Base-by-base conservation (phyloP, 352 stramenopile genomes). In the Pythium brachiatum region DNA sequence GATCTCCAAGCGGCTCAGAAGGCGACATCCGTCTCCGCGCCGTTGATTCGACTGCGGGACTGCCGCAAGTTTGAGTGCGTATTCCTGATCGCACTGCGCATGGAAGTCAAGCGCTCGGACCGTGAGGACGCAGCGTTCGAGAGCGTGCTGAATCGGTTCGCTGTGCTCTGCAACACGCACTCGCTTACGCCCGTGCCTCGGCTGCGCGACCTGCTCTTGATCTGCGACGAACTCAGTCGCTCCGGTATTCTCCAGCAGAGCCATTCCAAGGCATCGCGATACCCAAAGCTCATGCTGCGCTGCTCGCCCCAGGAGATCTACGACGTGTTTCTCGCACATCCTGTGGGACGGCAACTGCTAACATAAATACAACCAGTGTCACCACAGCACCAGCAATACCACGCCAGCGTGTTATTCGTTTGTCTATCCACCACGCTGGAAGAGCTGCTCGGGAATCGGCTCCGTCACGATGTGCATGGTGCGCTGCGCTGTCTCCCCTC, bases 31-130 rank as follows among this genome's bases (percentile, higher is more conserved):
- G 64, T 85, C 23, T 90, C 78, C 1, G 78, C 78, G 16, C 77
- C 78, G 23, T 69, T 86, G 57, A 75, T 73, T 29, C 77, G 81
- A 18, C 68, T 91, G 32, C 66, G 68, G 9, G 71, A 74, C 23
- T 87, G 76, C 51, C 86, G 79, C 52, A 87, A 87, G 48, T 89
- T 91, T 55, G 81, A 91, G 61, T 89, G 79, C 51, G 78, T 85
- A 16, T 88, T 91, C 46, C 64, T 91, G 6, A 67, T 91, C 32
- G 81, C 81, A 21, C 63, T 91, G 26, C 70, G 73, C 21, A 86
- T 87, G 72, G 79, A 89, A 61, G 64, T 86, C 32, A 84, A 81
- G 38, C 44, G 72, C 20, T 74, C 67, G 21, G 72, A 72, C 31
- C 69, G 68, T 23, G 69, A 64, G 7, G 70, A 70, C n/a, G 78